phyloP scores from a whole-genome alignment of 164 flowering plant genomes.

The Vitis riparia region DNA sequence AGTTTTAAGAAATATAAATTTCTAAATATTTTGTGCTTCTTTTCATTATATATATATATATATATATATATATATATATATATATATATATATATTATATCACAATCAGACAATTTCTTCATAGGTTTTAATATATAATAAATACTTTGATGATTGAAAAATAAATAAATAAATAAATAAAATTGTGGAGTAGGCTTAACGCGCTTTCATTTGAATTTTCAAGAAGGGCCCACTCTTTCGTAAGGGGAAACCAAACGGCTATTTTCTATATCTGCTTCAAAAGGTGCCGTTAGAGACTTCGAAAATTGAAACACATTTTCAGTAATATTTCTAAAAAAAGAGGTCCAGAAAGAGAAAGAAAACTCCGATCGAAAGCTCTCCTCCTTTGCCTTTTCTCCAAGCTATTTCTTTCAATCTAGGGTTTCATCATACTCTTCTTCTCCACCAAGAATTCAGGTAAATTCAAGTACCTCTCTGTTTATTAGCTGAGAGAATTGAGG shows the following conservation, averaged over 20 bases:
- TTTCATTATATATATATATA: no score
- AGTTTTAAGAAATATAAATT: no score
- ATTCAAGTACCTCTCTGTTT: not conserved
- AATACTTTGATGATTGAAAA: no score
- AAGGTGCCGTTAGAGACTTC: not conserved
- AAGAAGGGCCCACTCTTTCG: not conserved
- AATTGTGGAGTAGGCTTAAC: no score
- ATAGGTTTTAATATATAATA: no score
- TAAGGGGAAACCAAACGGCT: not conserved
- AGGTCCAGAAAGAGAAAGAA: not conserved
- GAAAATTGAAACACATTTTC: not conserved
- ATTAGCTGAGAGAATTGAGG: no score
- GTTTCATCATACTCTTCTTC: not conserved
- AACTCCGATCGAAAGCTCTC: not conserved
- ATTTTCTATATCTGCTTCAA: slow-evolving; percentile 1
- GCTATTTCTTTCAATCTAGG: not conserved
- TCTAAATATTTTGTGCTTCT: no score
- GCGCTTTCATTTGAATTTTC: slow-evolving; percentile 1
- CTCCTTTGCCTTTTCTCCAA: not conserved
- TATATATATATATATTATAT: no score
- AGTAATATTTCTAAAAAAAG: not conserved
- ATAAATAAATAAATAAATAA: no score
- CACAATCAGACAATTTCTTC: no score
- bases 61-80: no score
- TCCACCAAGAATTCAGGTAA: not conserved